Percentiles rank a stretch among this genome's conserved stretches.
phyloP scores from a whole-genome alignment of 2,329 filamentous ascomycete genomes.

The Neoascochyta sp. region DNA sequence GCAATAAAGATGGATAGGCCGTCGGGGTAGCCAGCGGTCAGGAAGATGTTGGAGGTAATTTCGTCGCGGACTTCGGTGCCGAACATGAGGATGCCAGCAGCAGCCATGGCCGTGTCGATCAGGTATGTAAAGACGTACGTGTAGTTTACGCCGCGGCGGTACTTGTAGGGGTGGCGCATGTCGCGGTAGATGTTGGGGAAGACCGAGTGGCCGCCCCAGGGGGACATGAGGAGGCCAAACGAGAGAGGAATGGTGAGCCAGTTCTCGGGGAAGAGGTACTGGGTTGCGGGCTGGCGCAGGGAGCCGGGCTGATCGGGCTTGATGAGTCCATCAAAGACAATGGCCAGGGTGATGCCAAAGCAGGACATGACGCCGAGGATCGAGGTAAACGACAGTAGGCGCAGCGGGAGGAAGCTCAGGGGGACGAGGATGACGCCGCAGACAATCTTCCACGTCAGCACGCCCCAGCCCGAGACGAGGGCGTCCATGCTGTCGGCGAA shows the following conservation, averaged over 20 bases:
- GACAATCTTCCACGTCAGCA: constrained; percentile 77
- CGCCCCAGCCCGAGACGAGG: constrained; percentile 66
- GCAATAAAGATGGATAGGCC: constrained; percentile 75
- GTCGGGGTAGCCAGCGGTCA: constrained; percentile 68
- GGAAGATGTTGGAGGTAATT: constrained; percentile 85
- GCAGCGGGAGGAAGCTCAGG: constrained; percentile 78
- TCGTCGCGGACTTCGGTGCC: constrained; percentile 83
- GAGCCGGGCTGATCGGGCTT: constrained; percentile 79
- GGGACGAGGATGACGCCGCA: constrained; percentile 76
- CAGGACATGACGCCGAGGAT: constrained; percentile 89
- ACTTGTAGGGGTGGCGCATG: constrained; percentile 80
- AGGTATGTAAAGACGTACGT: constrained; percentile 85
- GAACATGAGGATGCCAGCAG: constrained; percentile 90
- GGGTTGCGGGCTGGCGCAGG: constrained; percentile 72
- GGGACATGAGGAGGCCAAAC: constrained; percentile 84
- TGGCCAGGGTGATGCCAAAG: constrained; percentile 79
- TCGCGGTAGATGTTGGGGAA: constrained; percentile 84
- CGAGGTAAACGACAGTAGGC: constrained; percentile 83
- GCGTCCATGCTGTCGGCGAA: constrained; percentile 88
- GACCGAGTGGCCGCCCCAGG: constrained; percentile 67
- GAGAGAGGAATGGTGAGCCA: constrained; percentile 85
- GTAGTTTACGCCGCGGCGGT: constrained; percentile 66
- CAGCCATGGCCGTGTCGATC: constrained; percentile 76
- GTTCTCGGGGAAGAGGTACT: constrained; percentile 77
- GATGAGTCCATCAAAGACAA: constrained; percentile 80